Conservation (phyloP, 2,329 filamentous ascomycete genomes). For the Ramularia endophylla region DNA sequence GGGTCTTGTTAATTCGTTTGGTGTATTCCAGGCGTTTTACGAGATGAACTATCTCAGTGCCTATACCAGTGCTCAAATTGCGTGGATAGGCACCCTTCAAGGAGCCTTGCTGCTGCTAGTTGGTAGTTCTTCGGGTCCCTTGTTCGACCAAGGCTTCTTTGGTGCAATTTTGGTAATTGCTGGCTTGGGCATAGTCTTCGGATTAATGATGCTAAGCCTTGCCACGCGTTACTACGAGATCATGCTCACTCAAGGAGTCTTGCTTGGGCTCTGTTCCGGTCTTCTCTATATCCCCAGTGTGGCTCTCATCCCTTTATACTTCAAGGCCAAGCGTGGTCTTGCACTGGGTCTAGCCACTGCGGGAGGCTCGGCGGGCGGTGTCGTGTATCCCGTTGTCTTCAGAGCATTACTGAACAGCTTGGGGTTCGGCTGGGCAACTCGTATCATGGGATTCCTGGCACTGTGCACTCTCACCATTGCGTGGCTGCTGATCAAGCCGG, state of each 20-base stretch:
- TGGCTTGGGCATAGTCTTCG: slow-evolving; percentile 44
- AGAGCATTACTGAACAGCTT: slow-evolving; percentile 39
- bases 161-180: slow-evolving; percentile 51
- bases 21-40: slow-evolving; percentile 45
- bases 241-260: slow-evolving; percentile 50
- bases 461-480: slow-evolving; percentile 20
- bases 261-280: slow-evolving; percentile 40
- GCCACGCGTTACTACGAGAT: slow-evolving; percentile 39
- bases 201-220: slow-evolving; percentile 27
- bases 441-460: slow-evolving; percentile 45
- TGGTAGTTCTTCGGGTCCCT: slow-evolving; percentile 54
- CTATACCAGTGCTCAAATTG: slow-evolving; percentile 36
- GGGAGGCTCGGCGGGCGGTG: slow-evolving; percentile 49
- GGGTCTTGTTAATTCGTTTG: slow-evolving; percentile 41
- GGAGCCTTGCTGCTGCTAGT: slow-evolving; percentile 50
- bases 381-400: slow-evolving; percentile 49
- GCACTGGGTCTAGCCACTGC: slow-evolving; percentile 54
- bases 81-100: slow-evolving; percentile 44
- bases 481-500: slow-evolving; percentile 31
- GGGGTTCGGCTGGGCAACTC: slow-evolving; percentile 50
- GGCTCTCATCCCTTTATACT: slow-evolving; percentile 60
- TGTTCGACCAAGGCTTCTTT: slow-evolving; percentile 54
- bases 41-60: slow-evolving; percentile 35
- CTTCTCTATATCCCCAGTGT: slow-evolving; percentile 56
- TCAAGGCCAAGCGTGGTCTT: slow-evolving; percentile 47